These are phyloP conservation scores for Hyparrhenia diplandra DNA, from an alignment of 176 grass and related monocot species.

Conservation along the genomic window DNA sequence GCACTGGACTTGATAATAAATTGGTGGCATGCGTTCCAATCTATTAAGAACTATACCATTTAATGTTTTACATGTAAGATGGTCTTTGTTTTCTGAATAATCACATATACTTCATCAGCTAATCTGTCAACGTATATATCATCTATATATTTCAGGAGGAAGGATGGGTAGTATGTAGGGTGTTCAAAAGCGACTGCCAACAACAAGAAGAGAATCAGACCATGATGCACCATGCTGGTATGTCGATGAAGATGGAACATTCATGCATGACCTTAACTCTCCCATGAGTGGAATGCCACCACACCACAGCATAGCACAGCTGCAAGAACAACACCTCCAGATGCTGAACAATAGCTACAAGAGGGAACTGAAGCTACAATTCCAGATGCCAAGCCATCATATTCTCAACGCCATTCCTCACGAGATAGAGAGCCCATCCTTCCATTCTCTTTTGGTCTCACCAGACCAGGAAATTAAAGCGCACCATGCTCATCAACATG, in stretches of 20 bases:
- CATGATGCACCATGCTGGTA: constrained; percentile 84
- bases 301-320: constrained; percentile 41
- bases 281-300: constrained; percentile 50
- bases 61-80: neutral
- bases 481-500: constrained; percentile 40
- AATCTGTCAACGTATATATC: neutral
- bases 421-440: constrained; percentile 60
- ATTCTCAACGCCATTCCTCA: constrained; percentile 53
- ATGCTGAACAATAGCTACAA: constrained; percentile 57
- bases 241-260: constrained; percentile 56
- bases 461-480: constrained; percentile 32
- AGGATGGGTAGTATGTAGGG: constrained; percentile 96
- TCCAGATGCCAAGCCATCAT: constrained; percentile 58
- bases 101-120: neutral
- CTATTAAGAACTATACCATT: neutral
- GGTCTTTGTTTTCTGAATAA: neutral
- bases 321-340: constrained; percentile 63
- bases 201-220: constrained; percentile 55
- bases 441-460: constrained; percentile 48
- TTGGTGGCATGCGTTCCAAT: neutral
- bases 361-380: constrained; percentile 57
- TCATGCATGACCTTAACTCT: constrained; percentile 65
- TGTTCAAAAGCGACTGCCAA: constrained; percentile 91
- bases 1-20: too few relatives aligned
- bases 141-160: constrained; percentile 60